Base-by-base conservation (phyloP, 768 basidiomycete species). In the Psilocybe subaeruginosa region DNA sequence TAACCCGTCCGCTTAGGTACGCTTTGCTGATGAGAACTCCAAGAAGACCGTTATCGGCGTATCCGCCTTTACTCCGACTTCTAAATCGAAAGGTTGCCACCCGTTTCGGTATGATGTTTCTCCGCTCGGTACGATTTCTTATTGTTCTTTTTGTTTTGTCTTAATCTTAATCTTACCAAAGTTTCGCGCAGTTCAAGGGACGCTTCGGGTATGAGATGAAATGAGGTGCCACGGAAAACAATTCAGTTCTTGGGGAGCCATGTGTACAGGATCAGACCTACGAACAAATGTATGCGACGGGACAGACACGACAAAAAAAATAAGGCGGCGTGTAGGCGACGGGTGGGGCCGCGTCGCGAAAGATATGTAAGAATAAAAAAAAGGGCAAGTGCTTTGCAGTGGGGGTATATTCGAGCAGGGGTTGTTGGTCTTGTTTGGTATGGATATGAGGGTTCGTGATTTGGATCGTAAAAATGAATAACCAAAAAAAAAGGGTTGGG, bases 81-180 rank as follows among this genome's bases (percentile, higher is more conserved):
- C 59, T 60, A 43, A 63, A 59, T 62, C 63, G 67, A 66, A 68
- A 47, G 66, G 67, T 62, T 49, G 39, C 39, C 23, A 52, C 58
- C 62, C 43, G 52, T 58, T 65, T 64, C 53, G 58, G 69, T 54
- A 55, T 61, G 54, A 43, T 43, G 60, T 66, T 69, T 67, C 65
- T 68, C 67, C 68, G 61, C 60, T 60, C 63, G 45, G 41, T 43
- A 43, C 41, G 41, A 43, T 43, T 43, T 43, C 41, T 43, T 43
- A 43, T 43, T 43, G 60, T 58, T 30, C 66, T 67, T 70, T 73
- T 73, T 70, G 70, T 73, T 71, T 68, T 69, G 64, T 68, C 67
- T 68, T 43, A 43, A 2, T 43, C 41, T 58, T 60, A 50, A 54
- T 46, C 66, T 69, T 47, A 53, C 59, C 39, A 46, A 53, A 54